A percentile compares a stretch with the other conserved stretches of the same genome.
phyloP scores from a whole-genome alignment of 768 basidiomycete species.

The Phanerodontia chrysosporium region DNA sequence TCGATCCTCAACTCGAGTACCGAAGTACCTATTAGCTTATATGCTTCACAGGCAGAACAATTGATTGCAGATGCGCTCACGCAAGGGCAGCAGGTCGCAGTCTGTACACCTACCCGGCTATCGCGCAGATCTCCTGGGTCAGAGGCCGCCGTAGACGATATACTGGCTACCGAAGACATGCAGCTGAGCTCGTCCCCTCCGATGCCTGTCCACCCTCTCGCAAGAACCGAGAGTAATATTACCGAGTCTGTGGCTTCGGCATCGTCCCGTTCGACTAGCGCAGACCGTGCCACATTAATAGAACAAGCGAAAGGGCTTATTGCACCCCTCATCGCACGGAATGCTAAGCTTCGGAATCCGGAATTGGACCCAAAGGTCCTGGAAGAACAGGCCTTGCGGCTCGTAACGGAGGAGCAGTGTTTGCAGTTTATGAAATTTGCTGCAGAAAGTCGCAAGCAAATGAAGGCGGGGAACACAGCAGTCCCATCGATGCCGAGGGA shows the following conservation, averaged over 20 bases:
- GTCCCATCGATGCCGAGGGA: too few species aligned
- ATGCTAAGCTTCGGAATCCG: slow-evolving; percentile 14
- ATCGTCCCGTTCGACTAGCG: not conserved
- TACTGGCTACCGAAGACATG: not conserved
- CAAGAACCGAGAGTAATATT: not conserved
- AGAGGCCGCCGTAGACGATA: slow-evolving; percentile 8
- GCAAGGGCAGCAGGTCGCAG: not conserved
- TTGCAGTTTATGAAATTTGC: slow-evolving; percentile 18
- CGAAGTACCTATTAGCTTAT: not conserved
- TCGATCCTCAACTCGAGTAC: not conserved
- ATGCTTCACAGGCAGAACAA: not conserved
- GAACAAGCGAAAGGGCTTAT: slow-evolving; percentile 10
- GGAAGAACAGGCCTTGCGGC: slow-evolving; percentile 6
- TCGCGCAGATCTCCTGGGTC: slow-evolving; percentile 1
- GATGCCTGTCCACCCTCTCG: not conserved
- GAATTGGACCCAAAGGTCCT: slow-evolving; percentile 7
- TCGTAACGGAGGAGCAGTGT: slow-evolving; percentile 18
- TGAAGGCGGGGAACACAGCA: slow-evolving; percentile 4
- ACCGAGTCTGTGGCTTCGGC: not conserved
- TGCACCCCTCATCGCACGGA: slow-evolving; percentile 11
- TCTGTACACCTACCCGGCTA: not conserved
- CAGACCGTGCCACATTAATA: not conserved
- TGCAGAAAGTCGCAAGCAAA: slow-evolving; percentile 10
- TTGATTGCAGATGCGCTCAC: slow-evolving; percentile 9
- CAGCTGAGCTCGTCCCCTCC: not conserved